Evolutionary conservation across 495 filamentous ascomycete species (phyloP).

Genomic region (Cercophora sp.): DNA sequence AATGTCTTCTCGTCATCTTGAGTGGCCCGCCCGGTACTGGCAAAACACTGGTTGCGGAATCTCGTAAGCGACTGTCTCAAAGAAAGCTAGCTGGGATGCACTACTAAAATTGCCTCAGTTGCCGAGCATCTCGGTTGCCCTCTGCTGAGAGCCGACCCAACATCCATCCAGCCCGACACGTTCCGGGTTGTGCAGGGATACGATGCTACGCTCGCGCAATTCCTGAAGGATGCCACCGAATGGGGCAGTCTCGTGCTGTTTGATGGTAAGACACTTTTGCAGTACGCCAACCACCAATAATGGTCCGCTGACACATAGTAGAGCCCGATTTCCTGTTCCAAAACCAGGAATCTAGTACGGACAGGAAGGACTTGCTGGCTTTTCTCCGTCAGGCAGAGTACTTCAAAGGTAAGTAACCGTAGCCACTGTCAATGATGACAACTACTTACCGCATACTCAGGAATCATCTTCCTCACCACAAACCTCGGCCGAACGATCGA

Average conservation of each 20-base stretch:
- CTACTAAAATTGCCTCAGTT: background rate
- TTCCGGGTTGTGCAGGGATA: background rate
- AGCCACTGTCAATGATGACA: too few relatives aligned
- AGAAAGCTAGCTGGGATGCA: background rate
- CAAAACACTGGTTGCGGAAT: conserved; percentile 24
- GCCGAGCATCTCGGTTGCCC: conserved; percentile 9
- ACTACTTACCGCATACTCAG: too few relatives aligned
- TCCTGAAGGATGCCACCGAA: conserved; percentile 7
- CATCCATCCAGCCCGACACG: conserved; percentile 4
- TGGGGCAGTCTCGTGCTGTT: conserved; percentile 12
- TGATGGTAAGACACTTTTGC: background rate
- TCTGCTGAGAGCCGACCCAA: conserved; percentile 1
- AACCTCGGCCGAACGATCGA: conserved; percentile 19
- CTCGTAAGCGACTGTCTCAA: conserved; percentile 10
- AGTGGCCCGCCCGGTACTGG: conserved; percentile 27
- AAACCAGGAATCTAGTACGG: conserved; percentile 6
- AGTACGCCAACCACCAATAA: background rate
- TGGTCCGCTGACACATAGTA: background rate
- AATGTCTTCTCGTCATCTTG: conserved; percentile 27
- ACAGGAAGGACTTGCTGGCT: background rate
- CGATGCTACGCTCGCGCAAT: conserved; percentile 2
- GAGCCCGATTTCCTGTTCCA: conserved; percentile 13
- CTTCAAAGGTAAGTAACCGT: conserved; percentile 7
- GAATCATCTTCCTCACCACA: conserved; percentile 13
- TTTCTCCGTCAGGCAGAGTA: conserved; percentile 14